Base-by-base conservation (phyloP, 331 rosid genomes). In the Acacia pycnantha region DNA sequence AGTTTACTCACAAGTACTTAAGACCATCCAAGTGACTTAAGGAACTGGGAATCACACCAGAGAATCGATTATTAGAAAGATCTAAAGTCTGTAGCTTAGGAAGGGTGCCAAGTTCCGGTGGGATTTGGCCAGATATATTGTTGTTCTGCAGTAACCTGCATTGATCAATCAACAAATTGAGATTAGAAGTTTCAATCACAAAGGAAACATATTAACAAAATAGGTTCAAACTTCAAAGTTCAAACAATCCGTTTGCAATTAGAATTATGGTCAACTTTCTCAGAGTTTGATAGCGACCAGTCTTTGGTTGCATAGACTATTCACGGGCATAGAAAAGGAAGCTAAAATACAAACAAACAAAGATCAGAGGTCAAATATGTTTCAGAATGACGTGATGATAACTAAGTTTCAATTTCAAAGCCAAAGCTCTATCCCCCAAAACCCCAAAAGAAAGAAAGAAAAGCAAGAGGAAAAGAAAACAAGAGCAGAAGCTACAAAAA, bases 91-190 rank as follows among this genome's bases (percentile, higher is more conserved):
- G 97, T 79, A 95, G 95, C 87, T 86, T 88, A 18, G 89, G 65
- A 75, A 95, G 97, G 16, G 77, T 37, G 47, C 98, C 97, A 11
- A 95, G 89, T 79, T 95, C 97, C 18, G 82, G 74, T 21, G 99
- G 98, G 54, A 95, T 89, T 85, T 82, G 74, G 47, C 94, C 98
- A 19, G 97, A 95, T 68, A 95, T 89, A 54, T 95, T 93, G 82
- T 95, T 95, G 84, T 93, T 95, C 87, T 95, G 99, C 89, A 95
- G 70, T 74, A 93, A 77, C 65, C 99, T 95, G 73, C 81, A 82
- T 46, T 43, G 22, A 70, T 84, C 78, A 82, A 29, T 70, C 76
- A 70, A 46, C 8, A 69, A 71, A 71, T 40, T 11, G 6, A 80
- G 21, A 31, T 64, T 35, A 71, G 24, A 82, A 79, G 18, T 51